Evolutionary conservation across 352 stramenopile species (phyloP).

Genomic region (Pythium apleroticum): DNA sequence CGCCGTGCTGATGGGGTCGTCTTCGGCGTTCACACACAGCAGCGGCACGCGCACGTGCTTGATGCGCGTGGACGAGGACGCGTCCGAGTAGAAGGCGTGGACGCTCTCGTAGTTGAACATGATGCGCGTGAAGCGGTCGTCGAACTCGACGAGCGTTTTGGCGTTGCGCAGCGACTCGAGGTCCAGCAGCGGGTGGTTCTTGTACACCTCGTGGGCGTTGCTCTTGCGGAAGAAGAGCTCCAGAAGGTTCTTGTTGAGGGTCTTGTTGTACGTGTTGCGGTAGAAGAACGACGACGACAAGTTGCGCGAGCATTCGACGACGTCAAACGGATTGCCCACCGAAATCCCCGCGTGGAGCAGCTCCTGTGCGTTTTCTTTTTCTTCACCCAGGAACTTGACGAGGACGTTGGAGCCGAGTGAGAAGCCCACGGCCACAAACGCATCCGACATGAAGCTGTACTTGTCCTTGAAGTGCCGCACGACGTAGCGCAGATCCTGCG

Average conservation of each 20-base stretch:
- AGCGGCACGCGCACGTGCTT: conserved; percentile 47
- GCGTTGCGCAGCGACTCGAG: conserved; percentile 45
- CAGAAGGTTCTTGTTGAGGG: conserved; percentile 47
- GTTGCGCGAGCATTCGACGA: conserved; percentile 50
- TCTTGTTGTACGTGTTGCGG: conserved; percentile 53
- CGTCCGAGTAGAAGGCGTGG: conserved; percentile 60
- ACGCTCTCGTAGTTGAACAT: conserved; percentile 61
- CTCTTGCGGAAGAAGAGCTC: conserved; percentile 66
- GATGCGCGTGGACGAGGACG: conserved; percentile 45
- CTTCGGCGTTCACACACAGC: conserved; percentile 58
- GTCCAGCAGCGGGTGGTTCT: conserved; percentile 49
- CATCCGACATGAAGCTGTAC: conserved; percentile 40
- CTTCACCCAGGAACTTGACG: conserved; percentile 75
- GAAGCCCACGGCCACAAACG: conserved; percentile 58
- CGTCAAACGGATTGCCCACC: conserved; percentile 70
- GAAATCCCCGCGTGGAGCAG: conserved; percentile 57
- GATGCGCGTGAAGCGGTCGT: conserved; percentile 59
- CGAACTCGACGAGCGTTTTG: conserved; percentile 53
- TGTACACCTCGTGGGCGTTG: conserved; percentile 64
- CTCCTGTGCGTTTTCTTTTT: conserved; percentile 31
- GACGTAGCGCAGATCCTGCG: conserved; percentile 59
- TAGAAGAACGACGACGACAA: conserved; percentile 51
- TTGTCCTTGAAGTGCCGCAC: conserved; percentile 38
- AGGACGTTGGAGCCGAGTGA: conserved; percentile 75
- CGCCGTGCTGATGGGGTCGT: conserved; percentile 68